Conservation (phyloP, 495 filamentous ascomycete genomes). For the Hyaloscypha variabilis region DNA sequence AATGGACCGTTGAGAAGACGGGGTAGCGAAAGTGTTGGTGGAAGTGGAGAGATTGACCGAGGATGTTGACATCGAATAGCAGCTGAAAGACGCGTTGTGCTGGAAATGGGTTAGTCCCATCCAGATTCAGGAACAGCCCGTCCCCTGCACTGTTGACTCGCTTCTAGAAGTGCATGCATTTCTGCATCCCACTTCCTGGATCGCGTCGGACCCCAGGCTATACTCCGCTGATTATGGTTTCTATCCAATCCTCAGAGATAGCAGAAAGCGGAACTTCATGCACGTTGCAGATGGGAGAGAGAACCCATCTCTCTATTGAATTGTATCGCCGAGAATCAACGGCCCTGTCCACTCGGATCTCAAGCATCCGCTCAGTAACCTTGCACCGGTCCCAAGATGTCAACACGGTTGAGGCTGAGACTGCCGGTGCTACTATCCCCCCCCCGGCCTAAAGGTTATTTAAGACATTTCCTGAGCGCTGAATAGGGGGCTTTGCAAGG, state of each 20-base stretch:
- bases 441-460: too few species aligned
- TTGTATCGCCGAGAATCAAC: too few species aligned
- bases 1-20: neutral
- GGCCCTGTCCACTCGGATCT: too few species aligned
- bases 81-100: slow-evolving; percentile 7
- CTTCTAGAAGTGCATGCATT: too few species aligned
- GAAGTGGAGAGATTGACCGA: neutral
- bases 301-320: too few species aligned
- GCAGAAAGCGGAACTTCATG: neutral
- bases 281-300: neutral
- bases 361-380: too few species aligned
- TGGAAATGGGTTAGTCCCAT: neutral
- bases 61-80: neutral
- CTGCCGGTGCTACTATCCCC: too few species aligned
- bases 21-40: neutral
- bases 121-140: neutral
- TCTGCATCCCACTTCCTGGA: too few species aligned
- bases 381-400: too few species aligned
- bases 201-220: neutral
- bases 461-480: too few species aligned
- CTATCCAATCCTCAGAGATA: neutral
- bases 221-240: neutral
- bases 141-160: neutral
- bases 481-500: too few species aligned
- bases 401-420: too few species aligned